Conservation (phyloP, 1,139 yeast genomes). For the Citeromyces hawaiiensis region DNA sequence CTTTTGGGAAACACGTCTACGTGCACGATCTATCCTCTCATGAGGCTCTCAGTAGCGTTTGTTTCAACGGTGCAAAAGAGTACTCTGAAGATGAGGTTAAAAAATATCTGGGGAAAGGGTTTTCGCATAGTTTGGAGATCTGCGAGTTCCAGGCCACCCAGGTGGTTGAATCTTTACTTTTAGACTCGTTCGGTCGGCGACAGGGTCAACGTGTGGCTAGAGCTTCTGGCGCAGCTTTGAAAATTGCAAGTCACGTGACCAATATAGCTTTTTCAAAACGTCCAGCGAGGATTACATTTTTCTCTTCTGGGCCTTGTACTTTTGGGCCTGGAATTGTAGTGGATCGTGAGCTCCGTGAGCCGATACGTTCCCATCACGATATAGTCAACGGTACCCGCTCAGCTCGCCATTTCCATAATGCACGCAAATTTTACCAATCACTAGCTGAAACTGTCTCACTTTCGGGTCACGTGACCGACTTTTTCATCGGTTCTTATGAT, state of each 20-base stretch:
- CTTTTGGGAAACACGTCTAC: constrained; percentile 54
- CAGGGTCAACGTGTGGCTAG: constrained; percentile 38
- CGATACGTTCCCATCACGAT: constrained; percentile 48
- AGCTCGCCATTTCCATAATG: constrained; percentile 18
- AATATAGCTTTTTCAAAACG: constrained; percentile 29
- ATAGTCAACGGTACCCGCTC: constrained; percentile 24
- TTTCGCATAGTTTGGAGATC: constrained; percentile 31
- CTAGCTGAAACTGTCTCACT: constrained; percentile 26
- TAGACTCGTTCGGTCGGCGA: constrained; percentile 38
- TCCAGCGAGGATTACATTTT: constrained; percentile 50
- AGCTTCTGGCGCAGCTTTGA: constrained; percentile 56
- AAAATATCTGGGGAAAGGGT: constrained; percentile 34
- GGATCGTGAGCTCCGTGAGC: constrained; percentile 31
- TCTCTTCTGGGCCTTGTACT: constrained; percentile 48
- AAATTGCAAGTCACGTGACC: constrained; percentile 41
- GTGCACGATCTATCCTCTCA: constrained; percentile 40
- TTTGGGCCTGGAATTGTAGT: constrained; percentile 45
- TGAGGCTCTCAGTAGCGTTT: constrained; percentile 19
- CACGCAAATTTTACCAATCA: constrained; percentile 27
- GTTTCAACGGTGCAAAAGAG: constrained; percentile 49
- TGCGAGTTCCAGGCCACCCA: constrained; percentile 44
- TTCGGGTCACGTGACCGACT: constrained; percentile 39
- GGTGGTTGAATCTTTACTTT: constrained; percentile 36
- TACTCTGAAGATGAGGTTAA: constrained; percentile 39
- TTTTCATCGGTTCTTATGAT: constrained; percentile 53